A percentile compares a stretch with the other conserved stretches of the same genome.
Conservation (phyloP, 2,329 filamentous ascomycete species). For the Hypoxylon sp. region DNA sequence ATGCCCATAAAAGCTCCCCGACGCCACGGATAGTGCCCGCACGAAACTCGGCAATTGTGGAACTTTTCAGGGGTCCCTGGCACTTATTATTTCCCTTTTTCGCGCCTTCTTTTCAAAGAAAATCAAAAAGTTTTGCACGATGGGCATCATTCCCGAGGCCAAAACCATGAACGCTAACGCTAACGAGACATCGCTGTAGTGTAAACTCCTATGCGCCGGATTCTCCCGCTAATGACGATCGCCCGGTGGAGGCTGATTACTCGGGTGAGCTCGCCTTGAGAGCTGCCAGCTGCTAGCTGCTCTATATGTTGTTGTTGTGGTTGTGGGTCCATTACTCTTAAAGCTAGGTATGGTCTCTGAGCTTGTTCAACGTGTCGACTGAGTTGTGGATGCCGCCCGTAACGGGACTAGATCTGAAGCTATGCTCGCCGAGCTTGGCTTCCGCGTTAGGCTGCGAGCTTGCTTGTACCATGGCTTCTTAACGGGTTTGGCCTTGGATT, state of each 20-base stretch:
- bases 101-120: neutral
- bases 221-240: slow-evolving; percentile 8
- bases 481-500: slow-evolving; percentile 5
- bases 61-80: slow-evolving; percentile 3
- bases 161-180: slow-evolving; percentile 12
- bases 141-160: slow-evolving; percentile 7
- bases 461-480: slow-evolving; percentile 40
- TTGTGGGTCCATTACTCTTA: too few species aligned
- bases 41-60: slow-evolving; percentile 29
- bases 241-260: too few species aligned
- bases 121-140: slow-evolving; percentile 3
- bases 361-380: slow-evolving; percentile 38
- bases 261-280: too few species aligned
- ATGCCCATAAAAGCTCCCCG: slow-evolving; percentile 7
- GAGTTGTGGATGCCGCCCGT: slow-evolving; percentile 31
- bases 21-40: slow-evolving; percentile 25
- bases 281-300: too few species aligned
- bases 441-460: slow-evolving; percentile 23
- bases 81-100: neutral
- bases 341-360: slow-evolving; percentile 29
- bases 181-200: too few species aligned
- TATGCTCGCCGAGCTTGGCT: slow-evolving; percentile 44
- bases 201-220: slow-evolving; percentile 38
- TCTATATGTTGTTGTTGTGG: too few species aligned
- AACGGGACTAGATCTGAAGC: slow-evolving; percentile 50